Evolutionary conservation across 108 stramenopile species (phyloP).

Genomic region (Skeletonema costatum): DNA sequence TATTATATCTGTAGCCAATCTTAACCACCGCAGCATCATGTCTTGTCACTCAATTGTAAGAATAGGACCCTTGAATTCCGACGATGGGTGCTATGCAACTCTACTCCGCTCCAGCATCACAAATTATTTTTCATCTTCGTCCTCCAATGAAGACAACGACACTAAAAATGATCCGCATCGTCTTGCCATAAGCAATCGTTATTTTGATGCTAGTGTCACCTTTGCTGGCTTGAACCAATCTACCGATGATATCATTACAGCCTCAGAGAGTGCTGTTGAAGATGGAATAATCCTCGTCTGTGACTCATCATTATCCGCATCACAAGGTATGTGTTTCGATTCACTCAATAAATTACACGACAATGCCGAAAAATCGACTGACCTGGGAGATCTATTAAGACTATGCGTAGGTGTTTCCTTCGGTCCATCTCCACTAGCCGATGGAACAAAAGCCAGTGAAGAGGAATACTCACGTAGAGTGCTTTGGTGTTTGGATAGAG

Average conservation of each 20-base stretch:
- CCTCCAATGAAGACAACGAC: neutral
- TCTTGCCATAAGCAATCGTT: constrained; percentile 51
- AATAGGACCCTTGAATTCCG: constrained; percentile 27
- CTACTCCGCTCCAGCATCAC: constrained; percentile 24
- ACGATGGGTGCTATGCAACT: constrained; percentile 3
- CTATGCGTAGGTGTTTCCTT: constrained; percentile 68
- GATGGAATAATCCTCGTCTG: constrained; percentile 84
- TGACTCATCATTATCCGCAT: constrained; percentile 32
- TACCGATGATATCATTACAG: neutral
- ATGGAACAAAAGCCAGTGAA: constrained; percentile 44
- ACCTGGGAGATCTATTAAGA: constrained; percentile 67
- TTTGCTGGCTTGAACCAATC: constrained; percentile 32
- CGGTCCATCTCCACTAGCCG: constrained; percentile 31
- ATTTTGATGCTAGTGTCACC: constrained; percentile 45
- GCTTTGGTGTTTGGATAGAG: constrained; percentile 86
- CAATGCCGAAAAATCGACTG: constrained; percentile 25
- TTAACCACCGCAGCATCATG: constrained; percentile 6
- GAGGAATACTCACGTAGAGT: constrained; percentile 84
- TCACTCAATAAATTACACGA: constrained; percentile 48
- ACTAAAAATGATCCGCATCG: neutral
- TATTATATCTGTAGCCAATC: too few species aligned
- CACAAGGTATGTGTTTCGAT: constrained; percentile 55
- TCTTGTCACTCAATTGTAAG: constrained; percentile 33
- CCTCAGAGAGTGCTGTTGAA: constrained; percentile 44
- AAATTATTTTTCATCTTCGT: constrained; percentile 14